A percentile compares a stretch with the other conserved stretches of the same genome.
Conservation (phyloP, 1,284 basidiomycete genomes). For the Irpex rosettiformis region DNA sequence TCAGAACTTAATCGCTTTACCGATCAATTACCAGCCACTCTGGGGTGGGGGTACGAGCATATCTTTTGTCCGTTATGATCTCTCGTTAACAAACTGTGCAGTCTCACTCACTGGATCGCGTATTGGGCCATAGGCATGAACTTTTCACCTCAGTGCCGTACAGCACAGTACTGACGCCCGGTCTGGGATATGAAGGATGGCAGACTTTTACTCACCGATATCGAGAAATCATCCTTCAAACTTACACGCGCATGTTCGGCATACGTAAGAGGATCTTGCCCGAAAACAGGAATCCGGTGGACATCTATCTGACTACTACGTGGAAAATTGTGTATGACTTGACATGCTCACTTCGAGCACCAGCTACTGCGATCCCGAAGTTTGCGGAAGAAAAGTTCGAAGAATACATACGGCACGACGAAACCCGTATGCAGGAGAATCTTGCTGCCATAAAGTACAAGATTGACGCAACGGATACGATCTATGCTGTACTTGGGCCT, state of each 20-base stretch:
- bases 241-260: constrained; percentile 21
- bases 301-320: constrained; percentile 18
- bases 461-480: constrained; percentile 24
- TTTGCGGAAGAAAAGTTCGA: constrained; percentile 6
- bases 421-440: constrained; percentile 18
- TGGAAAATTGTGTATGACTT: constrained; percentile 10
- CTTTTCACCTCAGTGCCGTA: background rate
- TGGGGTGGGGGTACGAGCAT: constrained; percentile 27
- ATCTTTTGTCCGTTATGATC: constrained; percentile 14
- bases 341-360: constrained; percentile 6
- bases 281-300: constrained; percentile 17
- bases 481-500: constrained; percentile 22
- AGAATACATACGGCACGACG: constrained; percentile 17
- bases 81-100: constrained; percentile 14
- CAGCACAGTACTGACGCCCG: constrained; percentile 1
- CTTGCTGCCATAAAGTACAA: constrained; percentile 23
- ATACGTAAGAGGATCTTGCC: constrained; percentile 15
- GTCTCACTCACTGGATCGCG: constrained; percentile 42
- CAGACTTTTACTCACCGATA: constrained; percentile 18
- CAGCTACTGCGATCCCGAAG: background rate
- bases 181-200: constrained; percentile 17
- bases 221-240: constrained; percentile 20
- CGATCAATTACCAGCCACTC: constrained; percentile 14
- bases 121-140: constrained; percentile 20
- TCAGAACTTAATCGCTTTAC: constrained; percentile 46